Base-by-base conservation (phyloP, 352 stramenopile genomes). In the Pythium brassicae region DNA sequence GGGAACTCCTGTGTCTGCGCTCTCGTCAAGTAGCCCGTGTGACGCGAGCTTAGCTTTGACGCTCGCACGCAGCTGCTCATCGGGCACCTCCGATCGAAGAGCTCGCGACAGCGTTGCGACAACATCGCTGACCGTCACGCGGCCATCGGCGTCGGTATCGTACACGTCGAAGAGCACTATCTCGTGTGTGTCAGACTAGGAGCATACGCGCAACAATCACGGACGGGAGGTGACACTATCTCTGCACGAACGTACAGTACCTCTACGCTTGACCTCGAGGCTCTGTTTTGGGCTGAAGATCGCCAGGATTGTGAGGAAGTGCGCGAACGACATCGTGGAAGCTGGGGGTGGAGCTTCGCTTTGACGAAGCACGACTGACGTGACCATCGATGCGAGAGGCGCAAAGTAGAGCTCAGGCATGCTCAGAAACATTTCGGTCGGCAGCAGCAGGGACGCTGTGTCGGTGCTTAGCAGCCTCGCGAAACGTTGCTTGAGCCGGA, bases 101-200 rank as follows among this genome's bases (percentile, higher is more conserved):
- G 73, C 60, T 27, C 40, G 57, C 1, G 50, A 40, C 6, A 77
- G 61, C 12, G 69, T 54, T 0, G 44, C 19, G 23, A 76, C n/a
- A 46, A 78, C 68, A 43, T 83, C 63, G 20, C 71, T 56, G 3
- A 72, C 44, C 0, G 60, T 69, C 42, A 69, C 61, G 4, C 15
- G 52, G 11, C 71, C 71, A 15, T 76, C 73, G 4, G 9, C 37
- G 9, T 76, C 66, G 19, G 43, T 43, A 17, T 84, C 74, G 39
- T 77, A 81, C 3, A 78, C 26, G 23, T 70, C 61, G 40, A 81
- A 84, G 2, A 84, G 27, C 14, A 77, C 74, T 83, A 20, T 11
- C 14, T 29, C 2, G 20, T 15, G 20, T n/a, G 23, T 14, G 9
- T 4, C 4, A n/a, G 23, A 23, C 12, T 43, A 5, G 3, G 6